Percentiles rank a stretch among this genome's conserved stretches.
phyloP scores from a whole-genome alignment of 2,329 filamentous ascomycete genomes.

The Sporothrix brasiliensis region DNA sequence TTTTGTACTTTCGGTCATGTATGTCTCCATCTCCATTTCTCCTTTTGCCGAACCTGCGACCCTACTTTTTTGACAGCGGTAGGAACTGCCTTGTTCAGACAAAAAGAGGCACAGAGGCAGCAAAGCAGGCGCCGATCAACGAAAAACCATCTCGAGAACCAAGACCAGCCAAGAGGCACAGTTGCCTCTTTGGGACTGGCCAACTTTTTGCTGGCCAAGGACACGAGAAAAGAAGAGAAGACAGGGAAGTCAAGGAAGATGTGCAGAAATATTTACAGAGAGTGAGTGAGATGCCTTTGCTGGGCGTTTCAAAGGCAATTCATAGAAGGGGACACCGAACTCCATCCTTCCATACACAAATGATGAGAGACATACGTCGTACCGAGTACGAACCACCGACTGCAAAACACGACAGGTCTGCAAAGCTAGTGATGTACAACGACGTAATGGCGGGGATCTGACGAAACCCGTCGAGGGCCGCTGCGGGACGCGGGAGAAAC shows the following conservation, averaged over 20 bases:
- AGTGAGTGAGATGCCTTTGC: too few relatives aligned
- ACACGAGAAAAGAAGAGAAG: neutral
- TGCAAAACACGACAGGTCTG: neutral
- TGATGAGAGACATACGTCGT: neutral
- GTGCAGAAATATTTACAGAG: too few relatives aligned
- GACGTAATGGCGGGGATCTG: slow-evolving; percentile 28
- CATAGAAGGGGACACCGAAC: too few relatives aligned
- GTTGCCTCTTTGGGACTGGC: slow-evolving; percentile 24
- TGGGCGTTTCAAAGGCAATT: neutral
- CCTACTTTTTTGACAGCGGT: neutral
- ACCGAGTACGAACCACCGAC: neutral
- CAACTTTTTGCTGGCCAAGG: neutral
- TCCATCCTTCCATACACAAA: neutral
- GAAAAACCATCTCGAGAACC: neutral
- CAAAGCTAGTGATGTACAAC: slow-evolving; percentile 19
- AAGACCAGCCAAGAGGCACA: neutral
- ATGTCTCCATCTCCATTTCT: neutral
- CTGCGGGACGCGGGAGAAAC: neutral
- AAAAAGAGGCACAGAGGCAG: slow-evolving; percentile 7
- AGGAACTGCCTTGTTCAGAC: slow-evolving; percentile 14
- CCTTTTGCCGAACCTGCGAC: neutral
- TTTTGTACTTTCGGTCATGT: neutral
- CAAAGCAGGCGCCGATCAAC: neutral
- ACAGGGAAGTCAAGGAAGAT: neutral
- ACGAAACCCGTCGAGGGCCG: too few relatives aligned